Evolutionary conservation across 768 basidiomycete genomes (phyloP).

Genomic region (Pisolithus albus): DNA sequence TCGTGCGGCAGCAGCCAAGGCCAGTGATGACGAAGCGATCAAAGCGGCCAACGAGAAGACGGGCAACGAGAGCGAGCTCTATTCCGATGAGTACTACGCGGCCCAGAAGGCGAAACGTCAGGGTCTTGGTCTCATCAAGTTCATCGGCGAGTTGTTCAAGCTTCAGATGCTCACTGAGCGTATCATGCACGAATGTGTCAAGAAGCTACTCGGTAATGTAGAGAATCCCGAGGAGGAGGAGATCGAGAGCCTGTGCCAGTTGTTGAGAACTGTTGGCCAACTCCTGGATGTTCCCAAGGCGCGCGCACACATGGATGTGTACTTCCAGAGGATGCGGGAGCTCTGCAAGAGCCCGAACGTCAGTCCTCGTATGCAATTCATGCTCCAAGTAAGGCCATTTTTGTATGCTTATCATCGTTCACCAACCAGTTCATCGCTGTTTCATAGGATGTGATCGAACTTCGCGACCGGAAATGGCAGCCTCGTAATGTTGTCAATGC

Average conservation of each 20-base stretch:
- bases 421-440: conserved; percentile 1
- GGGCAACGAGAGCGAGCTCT: conserved; percentile 60
- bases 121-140: conserved; percentile 93
- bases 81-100: conserved; percentile 94
- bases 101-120: conserved; percentile 97
- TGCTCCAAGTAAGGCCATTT: conserved; percentile 73
- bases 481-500: conserved; percentile 65
- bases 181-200: conserved; percentile 98
- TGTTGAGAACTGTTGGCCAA: conserved; percentile 82
- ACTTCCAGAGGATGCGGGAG: conserved; percentile 87
- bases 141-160: conserved; percentile 98
- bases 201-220: conserved; percentile 89
- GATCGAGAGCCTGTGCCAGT: conserved; percentile 91
- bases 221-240: conserved; percentile 97
- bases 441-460: conserved; percentile 82
- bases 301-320: conserved; percentile 82
- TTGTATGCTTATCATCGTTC: neutral
- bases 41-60: conserved; percentile 60
- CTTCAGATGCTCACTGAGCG: conserved; percentile 97
- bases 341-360: conserved; percentile 69
- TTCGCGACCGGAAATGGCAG: conserved; percentile 79
- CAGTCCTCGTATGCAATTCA: conserved; percentile 85
- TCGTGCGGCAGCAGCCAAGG: conserved; percentile 79
- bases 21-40: conserved; percentile 75
- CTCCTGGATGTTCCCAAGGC: conserved; percentile 78